Evolutionary conservation across 495 filamentous ascomycete species (phyloP).

Genomic region (Tuber brumale): DNA sequence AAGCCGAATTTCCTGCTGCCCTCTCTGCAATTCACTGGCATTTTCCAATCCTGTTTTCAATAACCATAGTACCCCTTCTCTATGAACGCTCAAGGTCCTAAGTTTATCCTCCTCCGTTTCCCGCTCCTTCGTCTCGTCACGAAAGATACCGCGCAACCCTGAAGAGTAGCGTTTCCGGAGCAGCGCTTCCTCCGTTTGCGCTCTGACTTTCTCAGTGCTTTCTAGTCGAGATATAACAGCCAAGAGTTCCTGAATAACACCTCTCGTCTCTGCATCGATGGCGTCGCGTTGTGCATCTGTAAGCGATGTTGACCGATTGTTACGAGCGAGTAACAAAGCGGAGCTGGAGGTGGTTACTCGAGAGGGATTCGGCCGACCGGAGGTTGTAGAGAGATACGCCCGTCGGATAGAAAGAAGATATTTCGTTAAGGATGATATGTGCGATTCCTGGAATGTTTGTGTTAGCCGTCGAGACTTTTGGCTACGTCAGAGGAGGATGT

Average conservation of each 20-base stretch:
- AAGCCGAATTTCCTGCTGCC: slow-evolving; percentile 86
- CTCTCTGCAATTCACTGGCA: slow-evolving; percentile 66
- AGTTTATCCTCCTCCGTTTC: slow-evolving; percentile 60
- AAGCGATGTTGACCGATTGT: slow-evolving; percentile 46
- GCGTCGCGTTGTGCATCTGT: slow-evolving; percentile 66
- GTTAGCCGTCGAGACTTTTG: slow-evolving; percentile 14
- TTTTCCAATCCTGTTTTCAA: slow-evolving; percentile 66
- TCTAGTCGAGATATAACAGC: slow-evolving; percentile 66
- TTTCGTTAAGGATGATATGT: slow-evolving; percentile 65
- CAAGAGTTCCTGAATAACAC: slow-evolving; percentile 74
- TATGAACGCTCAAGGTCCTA: slow-evolving; percentile 53
- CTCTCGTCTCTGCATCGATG: slow-evolving; percentile 77
- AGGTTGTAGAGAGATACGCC: slow-evolving; percentile 76
- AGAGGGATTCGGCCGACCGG: slow-evolving; percentile 47
- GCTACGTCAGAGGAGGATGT: slow-evolving; percentile 14
- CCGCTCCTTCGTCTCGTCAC: slow-evolving; percentile 56
- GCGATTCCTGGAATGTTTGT: slow-evolving; percentile 61
- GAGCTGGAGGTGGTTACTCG: slow-evolving; percentile 46
- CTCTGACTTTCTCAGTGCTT: slow-evolving; percentile 73
- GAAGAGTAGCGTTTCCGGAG: slow-evolving; percentile 59
- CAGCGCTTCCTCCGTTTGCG: slow-evolving; percentile 59
- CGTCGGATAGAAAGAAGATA: slow-evolving; percentile 79
- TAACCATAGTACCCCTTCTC: slow-evolving; percentile 79
- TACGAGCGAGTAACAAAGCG: slow-evolving; percentile 42
- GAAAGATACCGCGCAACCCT: slow-evolving; percentile 30